phyloP scores from a whole-genome alignment of 139 green algal genomes.

The Coelastrella sp. region DNA sequence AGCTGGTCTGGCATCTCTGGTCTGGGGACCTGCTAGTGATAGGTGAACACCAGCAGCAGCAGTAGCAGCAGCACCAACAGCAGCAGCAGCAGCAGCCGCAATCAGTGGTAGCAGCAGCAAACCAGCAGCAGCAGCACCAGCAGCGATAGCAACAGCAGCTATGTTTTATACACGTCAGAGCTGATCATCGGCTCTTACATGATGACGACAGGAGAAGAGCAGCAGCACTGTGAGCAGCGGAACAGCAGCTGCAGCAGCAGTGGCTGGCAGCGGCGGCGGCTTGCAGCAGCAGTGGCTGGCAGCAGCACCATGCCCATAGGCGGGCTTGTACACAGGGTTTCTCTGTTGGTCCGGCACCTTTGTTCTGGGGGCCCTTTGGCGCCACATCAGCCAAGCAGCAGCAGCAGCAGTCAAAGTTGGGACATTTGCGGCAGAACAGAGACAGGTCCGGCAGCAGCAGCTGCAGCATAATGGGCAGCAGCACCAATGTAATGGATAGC shows the following conservation, averaged over 20 bases:
- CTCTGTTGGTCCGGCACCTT: too few relatives aligned
- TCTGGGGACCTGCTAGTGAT: slow-evolving; percentile 41
- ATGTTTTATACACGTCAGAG: too few relatives aligned
- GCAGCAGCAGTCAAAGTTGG: too few relatives aligned
- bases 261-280: background rate
- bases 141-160: background rate
- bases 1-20: slow-evolving; percentile 12
- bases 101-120: background rate
- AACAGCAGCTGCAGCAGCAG: too few relatives aligned
- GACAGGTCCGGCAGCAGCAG: background rate
- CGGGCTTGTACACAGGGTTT: background rate
- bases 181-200: too few relatives aligned
- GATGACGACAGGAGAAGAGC: too few relatives aligned
- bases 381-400: too few relatives aligned
- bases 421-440: background rate
- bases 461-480: background rate
- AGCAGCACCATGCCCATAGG: too few relatives aligned
- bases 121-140: background rate
- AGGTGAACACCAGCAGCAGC: background rate
- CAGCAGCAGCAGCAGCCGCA: background rate
- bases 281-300: too few relatives aligned
- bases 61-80: background rate
- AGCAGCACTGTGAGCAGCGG: too few relatives aligned
- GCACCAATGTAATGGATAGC: background rate
- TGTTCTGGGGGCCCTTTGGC: too few relatives aligned